phyloP scores from a whole-genome alignment of 1,284 basidiomycete species.

The Boletellus deceptivus region DNA sequence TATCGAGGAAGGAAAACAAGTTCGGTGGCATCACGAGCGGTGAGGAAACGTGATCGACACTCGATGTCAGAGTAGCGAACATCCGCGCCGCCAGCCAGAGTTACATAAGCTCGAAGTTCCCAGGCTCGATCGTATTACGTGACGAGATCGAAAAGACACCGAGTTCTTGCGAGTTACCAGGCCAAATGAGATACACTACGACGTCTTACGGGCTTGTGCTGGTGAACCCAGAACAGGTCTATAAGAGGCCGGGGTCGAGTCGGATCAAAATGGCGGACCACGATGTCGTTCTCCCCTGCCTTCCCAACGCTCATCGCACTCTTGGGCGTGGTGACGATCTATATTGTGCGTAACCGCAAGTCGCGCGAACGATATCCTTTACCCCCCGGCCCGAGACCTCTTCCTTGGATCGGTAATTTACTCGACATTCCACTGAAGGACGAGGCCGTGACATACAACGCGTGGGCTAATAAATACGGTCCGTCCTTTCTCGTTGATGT shows the following conservation, averaged over 20 bases:
- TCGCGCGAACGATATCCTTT: slow-evolving; percentile 12
- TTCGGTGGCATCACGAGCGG: slow-evolving; percentile 22
- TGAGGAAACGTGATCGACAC: not conserved
- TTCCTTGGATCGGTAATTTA: slow-evolving; percentile 36
- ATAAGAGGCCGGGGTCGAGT: slow-evolving; percentile 18
- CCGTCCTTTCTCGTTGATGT: not conserved
- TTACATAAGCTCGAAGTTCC: slow-evolving; percentile 7
- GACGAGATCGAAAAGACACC: not conserved
- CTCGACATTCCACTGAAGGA: slow-evolving; percentile 28
- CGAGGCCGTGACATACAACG: slow-evolving; percentile 32
- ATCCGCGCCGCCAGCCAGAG: not conserved
- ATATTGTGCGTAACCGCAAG: slow-evolving; percentile 15
- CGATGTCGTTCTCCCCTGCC: slow-evolving; percentile 20
- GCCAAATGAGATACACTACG: slow-evolving; percentile 9
- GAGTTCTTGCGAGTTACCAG: not conserved
- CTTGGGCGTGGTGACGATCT: slow-evolving; percentile 23
- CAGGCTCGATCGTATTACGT: not conserved
- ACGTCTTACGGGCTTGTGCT: slow-evolving; percentile 14
- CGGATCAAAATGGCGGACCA: slow-evolving; percentile 3
- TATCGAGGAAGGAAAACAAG: slow-evolving; percentile 31
- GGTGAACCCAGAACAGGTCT: slow-evolving; percentile 10
- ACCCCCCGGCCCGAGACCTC: slow-evolving; percentile 33
- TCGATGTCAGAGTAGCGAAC: no score
- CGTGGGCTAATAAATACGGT: slow-evolving; percentile 36
- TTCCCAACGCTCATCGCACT: slow-evolving; percentile 24